Base-by-base conservation (phyloP, 2,329 filamentous ascomycete genomes). In the Aspergillus hiratsukae region DNA sequence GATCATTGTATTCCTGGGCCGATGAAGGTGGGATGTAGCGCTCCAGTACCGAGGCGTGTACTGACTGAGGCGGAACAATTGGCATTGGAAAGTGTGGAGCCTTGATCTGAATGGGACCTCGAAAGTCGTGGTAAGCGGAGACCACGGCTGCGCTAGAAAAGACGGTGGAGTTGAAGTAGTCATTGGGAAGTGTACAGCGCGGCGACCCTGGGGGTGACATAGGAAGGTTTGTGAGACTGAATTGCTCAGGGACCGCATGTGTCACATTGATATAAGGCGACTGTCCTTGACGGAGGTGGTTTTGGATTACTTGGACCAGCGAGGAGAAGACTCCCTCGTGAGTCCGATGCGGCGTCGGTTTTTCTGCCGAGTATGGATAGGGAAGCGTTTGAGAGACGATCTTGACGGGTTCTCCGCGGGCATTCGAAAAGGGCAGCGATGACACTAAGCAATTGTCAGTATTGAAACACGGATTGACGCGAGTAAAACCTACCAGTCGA, bases 11-110 rank as follows among this genome's bases (percentile, higher is more conserved):
- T 65, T 87, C 85, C 61, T 82, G 78, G 0, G 73, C 66, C 23
- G 80, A 84, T 0, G 83, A 79, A 2, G 85, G 84, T 19, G 85
- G 85, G n/a, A 87, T 83, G 67, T 85, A 87, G 40, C 85, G 81
- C 70, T 87, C 85, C 3, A 87, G 77, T 11, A 87, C 76, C 1
- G 83, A 82, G 43, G 87, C 74, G 54, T 86, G 79, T 58, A 87
- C 82, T 51, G 80, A 83, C 19, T 78, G 79, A 0, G 84, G 84
- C 5, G 83, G 81, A 1, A 86, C 84, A 46, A 86, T 78, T 2
- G 83, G 83, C 54, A 79, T 75, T 10, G 83, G 83, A 11, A 78
- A 80, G 46, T 80, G 76, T n/a, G 71, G 60, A 43, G 68, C 53
- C n/a, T 68, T 66, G 14, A 64, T 58, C 52, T 68, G 68, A 8